Conservation (phyloP, 257 asterid genomes). For the Solanum arcanum region DNA sequence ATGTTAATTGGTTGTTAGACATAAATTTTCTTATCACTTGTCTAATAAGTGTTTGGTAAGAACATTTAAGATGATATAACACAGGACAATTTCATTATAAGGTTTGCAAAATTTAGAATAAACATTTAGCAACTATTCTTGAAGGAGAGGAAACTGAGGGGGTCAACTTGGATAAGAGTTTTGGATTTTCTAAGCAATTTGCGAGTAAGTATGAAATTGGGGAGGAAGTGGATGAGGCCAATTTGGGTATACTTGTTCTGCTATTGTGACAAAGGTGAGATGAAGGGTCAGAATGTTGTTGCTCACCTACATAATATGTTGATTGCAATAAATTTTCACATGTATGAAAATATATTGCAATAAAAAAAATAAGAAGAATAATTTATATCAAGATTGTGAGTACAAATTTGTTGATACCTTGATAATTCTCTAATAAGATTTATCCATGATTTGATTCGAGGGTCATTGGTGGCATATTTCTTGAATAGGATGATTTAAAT, state of each 20-base stretch:
- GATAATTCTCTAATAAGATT: too few relatives aligned
- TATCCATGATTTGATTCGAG: too few relatives aligned
- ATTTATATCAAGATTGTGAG: too few relatives aligned
- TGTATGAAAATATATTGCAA: too few relatives aligned
- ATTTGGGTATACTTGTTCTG: conserved; percentile 60
- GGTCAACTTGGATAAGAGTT: conserved; percentile 39
- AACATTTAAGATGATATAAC: neutral
- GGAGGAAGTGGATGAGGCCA: conserved; percentile 63
- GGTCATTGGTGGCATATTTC: too few relatives aligned
- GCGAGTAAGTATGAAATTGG: conserved; percentile 39
- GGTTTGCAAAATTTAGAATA: neutral
- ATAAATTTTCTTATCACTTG: neutral
- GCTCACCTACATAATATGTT: conserved; percentile 8
- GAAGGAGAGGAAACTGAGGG: conserved; percentile 19
- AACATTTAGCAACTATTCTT: neutral
- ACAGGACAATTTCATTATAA: neutral
- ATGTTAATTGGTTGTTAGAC: neutral
- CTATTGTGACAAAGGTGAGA: conserved; percentile 48
- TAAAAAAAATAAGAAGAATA: too few relatives aligned
- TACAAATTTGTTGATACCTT: too few relatives aligned
- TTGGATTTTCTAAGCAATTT: conserved; percentile 50
- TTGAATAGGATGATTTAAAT: too few relatives aligned
- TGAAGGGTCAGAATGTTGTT: conserved; percentile 54
- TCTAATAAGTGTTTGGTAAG: neutral
- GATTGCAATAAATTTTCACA: too few relatives aligned